Evolutionary conservation across 2,329 filamentous ascomycete species (phyloP), one percentile per base, ranked within the genome.

Genomic region (Sphaerulina musiva): DNA sequence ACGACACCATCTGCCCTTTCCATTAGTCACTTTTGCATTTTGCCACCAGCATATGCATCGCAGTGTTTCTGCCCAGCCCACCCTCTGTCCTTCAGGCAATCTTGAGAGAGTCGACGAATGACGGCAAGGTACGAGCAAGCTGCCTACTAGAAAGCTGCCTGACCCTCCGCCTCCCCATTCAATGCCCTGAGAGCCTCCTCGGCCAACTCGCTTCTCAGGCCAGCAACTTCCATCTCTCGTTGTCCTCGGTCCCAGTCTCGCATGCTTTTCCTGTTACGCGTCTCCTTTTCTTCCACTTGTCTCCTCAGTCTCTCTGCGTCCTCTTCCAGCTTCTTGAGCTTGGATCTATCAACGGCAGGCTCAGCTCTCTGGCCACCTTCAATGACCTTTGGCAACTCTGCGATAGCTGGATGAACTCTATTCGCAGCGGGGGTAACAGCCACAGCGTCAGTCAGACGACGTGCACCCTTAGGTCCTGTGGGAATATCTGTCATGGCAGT

Each of bases 181-280:
- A 65, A 56, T 51, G 63, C 50, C 53, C 72, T 68, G 54, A 78
- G 55, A n/a, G 72, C 71, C 58, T 73, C 66, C 60, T 78, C 76
- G 1, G 75, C 75, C 57, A 78, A 64, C 50, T 76, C 73, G 26
- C 70, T 71, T 57, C 73, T 71, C 49, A 77, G 57, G 26, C 69
- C 70, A n/a, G 73, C 73, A 31, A 69, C 72, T 53, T 74, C 70
- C 12, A 69, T 70, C 54, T 78, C 76, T 10, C 72, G 62, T 53
- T 72, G 70, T 55, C 76, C 57, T 6, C 66, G 59, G 43, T 75
- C 74, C 76, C 75, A 78, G 48, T 78, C 76, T 53, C 69, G 64
- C 50, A 76, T 54, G 20, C 66, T 67, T 56, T 70, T 70, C 39
- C 75, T 61, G 59, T 74, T 76, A 51, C 67, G 68, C 29, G 66